Evolutionary conservation across 1,139 yeast genomes (phyloP), one percentile per base, ranked within the genome.

Genomic region (Scheffersomyces illinoinensis): DNA sequence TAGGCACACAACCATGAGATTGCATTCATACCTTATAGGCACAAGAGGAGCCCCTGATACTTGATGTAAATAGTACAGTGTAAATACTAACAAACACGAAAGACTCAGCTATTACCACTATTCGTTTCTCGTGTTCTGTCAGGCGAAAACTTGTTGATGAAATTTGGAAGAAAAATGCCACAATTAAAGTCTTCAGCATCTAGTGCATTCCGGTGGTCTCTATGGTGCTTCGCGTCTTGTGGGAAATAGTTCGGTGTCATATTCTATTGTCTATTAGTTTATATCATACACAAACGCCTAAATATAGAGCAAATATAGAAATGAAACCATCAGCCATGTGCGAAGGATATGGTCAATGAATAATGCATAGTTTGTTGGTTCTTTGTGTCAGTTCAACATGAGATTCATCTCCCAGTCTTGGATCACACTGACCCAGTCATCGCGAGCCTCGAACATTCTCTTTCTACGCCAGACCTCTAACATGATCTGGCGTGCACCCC

Each of bases 401-500:
- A 91, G 81, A 66, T 89, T 90, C 85, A 91, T 89, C 67, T 89
- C 93, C 96, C 96, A 90, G 64, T 91, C 97, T 55, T 83, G 82
- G 55, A 90, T 84, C 39, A 91, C 93, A 58, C 90, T 86, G 60
- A 88, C 87, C 97, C 97, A 92, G 64, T 87, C 86, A 64, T 85
- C 90, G 57, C 85, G 78, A 33, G 81, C 78, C 58, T 84, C 88
- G 50, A 83, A 83, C 66, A 81, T 81, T 57, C 85, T 78, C 65
- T 91, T 85, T 53, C 97, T 78, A 60, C 93, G 75, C 97, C 97
- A 91, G 2, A 91, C 96, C 69, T 91, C 97, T 61, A 88, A 78
- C 89, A 92, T 89, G 54, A 91, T 90, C 68, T 88, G 92, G 61
- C 95, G 76, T 0, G 96, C 93, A 7, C 93, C 93, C 90, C 93